Evolutionary conservation across 257 asterid genomes (phyloP), one percentile per base, ranked within the genome.

Genomic region (Jacaranda copaia): DNA sequence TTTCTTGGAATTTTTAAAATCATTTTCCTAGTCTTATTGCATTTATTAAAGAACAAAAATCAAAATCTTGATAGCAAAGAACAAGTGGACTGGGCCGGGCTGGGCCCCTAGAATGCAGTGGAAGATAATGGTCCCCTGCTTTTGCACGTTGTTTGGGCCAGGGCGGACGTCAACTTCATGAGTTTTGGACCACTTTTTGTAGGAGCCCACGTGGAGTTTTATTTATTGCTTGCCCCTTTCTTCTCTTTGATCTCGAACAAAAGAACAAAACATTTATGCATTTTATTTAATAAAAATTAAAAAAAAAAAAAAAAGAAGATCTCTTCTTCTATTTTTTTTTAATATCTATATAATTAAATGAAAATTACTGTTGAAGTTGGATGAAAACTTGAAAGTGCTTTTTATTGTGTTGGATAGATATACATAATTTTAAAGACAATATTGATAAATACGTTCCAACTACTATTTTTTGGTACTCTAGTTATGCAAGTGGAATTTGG

Each of bases 101-200:
- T 58, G 69, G 82, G 65, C 71, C 84, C 73, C 18, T 0, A 36
- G 19, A 18, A 72, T 63, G 48, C 12, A 60, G 38, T 46, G 63
- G 16, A 9, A 18, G 38, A 13, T 43, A n/a, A 6, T 49, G 81
- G 81, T 51, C 83, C 76, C 86, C 71, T 4, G 0, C 2, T 39
- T 56, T 20, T 18, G 53, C 35, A 49, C 45, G 48, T 38, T 38
- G 3, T 13, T 20, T 73, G 85, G 84, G 77, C 84, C 84, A 68
- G 56, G 0, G 7, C 6, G 1, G 86, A 79, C 88, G 88, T 85
- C 86, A 82, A 85, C 39, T 77, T 77, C 85, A 74, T 48, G 75
- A n/a, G 59, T 76, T 42, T 51, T 15, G 74, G 88, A 77, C 77
- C 82, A 70, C 4, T 56, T 45, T 49, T n/a, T 42, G 5, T 19